These are phyloP conservation scores for Leonotis leonurus DNA, from an alignment of 257 asterid genomes.

Conservation along the genomic window DNA sequence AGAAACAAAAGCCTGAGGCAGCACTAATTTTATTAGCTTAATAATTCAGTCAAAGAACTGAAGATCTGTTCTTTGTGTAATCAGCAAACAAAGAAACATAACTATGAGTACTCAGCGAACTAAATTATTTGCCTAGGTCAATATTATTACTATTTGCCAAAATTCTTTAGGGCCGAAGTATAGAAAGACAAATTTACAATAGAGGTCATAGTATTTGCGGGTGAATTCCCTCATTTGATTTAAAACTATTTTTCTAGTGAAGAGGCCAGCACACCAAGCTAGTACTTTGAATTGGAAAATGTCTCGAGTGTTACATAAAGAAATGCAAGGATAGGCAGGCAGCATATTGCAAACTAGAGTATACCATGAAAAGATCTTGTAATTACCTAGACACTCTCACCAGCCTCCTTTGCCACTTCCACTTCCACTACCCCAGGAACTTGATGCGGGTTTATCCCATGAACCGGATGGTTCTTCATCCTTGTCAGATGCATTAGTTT, in stretches of 20 bases:
- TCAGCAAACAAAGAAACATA: background rate
- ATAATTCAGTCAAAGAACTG: background rate
- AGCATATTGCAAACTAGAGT: background rate
- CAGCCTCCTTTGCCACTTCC: constrained; percentile 53
- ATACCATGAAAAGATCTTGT: background rate
- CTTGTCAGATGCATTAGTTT: constrained; percentile 4
- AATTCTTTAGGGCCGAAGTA: too few species aligned
- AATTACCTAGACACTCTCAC: constrained; percentile 43
- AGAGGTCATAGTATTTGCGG: background rate
- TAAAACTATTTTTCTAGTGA: background rate
- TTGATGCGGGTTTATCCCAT: constrained; percentile 35
- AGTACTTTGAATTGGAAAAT: background rate
- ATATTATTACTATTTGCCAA: background rate
- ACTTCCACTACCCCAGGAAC: constrained; percentile 38
- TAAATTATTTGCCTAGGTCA: background rate
- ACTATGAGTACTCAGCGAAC: too few species aligned
- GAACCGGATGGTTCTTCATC: constrained; percentile 25
- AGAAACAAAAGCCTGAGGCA: background rate
- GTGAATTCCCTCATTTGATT: background rate
- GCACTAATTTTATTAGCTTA: background rate
- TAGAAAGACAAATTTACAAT: background rate
- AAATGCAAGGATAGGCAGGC: background rate
- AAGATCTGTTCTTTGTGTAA: background rate
- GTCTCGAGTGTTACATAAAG: background rate
- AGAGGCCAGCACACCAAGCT: background rate